phyloP scores from a whole-genome alignment of 2,329 filamentous ascomycete species.

The Diaporthe eres region DNA sequence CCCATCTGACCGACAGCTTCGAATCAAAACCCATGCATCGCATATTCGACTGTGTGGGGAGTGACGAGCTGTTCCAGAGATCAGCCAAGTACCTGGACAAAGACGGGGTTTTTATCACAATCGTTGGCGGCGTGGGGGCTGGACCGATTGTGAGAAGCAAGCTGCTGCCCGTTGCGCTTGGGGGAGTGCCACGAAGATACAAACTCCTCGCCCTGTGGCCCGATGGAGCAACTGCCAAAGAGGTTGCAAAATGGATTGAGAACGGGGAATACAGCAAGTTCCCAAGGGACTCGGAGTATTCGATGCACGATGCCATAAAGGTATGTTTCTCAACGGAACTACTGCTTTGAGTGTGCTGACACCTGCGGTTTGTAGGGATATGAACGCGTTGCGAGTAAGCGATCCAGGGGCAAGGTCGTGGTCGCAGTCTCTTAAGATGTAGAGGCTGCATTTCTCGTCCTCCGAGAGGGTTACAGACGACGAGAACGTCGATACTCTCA shows the following conservation, averaged over 20 bases:
- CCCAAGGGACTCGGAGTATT: constrained; percentile 50
- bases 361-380: constrained; percentile 45
- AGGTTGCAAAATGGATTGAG: constrained; percentile 47
- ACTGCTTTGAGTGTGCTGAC: background rate
- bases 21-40: constrained; percentile 53
- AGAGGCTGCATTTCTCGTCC: background rate
- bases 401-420: constrained; percentile 52
- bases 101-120: constrained; percentile 53
- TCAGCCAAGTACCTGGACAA: constrained; percentile 56
- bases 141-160: constrained; percentile 52
- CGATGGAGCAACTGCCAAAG: constrained; percentile 46
- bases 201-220: constrained; percentile 50
- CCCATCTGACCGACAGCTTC: constrained; percentile 48
- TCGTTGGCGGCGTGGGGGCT: constrained; percentile 51
- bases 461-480: background rate
- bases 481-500: background rate
- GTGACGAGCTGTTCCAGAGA: constrained; percentile 59
- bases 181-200: constrained; percentile 50
- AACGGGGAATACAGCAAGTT: constrained; percentile 48
- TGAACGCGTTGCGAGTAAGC: constrained; percentile 50
- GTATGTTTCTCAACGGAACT: constrained; percentile 40
- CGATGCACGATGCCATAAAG: constrained; percentile 49
- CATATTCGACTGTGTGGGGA: constrained; percentile 65
- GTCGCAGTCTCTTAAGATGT: constrained; percentile 44
- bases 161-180: constrained; percentile 49